These are phyloP conservation scores for Rubus idaeus DNA, from an alignment of 306 rosid species.

Conservation along the genomic window DNA sequence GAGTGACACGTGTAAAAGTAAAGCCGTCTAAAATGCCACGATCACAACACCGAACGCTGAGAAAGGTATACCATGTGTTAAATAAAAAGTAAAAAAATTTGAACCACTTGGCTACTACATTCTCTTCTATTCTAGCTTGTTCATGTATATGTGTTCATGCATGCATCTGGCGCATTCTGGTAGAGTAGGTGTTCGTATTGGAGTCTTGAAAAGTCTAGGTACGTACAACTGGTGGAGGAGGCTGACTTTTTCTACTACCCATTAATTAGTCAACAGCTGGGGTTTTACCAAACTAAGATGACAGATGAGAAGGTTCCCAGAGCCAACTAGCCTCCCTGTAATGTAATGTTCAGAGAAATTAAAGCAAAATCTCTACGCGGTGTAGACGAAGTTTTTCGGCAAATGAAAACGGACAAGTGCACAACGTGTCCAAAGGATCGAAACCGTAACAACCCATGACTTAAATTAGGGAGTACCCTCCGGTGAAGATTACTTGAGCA, in stretches of 20 bases:
- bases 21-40: neutral
- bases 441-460: too few relatives aligned
- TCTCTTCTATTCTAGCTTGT: neutral
- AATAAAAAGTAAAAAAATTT: too few relatives aligned
- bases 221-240: neutral
- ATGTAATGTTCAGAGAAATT: neutral
- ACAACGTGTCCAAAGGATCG: too few relatives aligned
- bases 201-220: neutral
- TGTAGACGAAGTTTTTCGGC: too few relatives aligned
- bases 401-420: too few relatives aligned
- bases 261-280: slow-evolving; percentile 1
- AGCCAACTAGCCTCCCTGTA: neutral
- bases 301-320: neutral
- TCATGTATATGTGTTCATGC: neutral
- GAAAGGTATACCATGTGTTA: neutral
- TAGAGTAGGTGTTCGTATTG: neutral
- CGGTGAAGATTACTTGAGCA: slow-evolving; percentile 1
- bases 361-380: neutral
- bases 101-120: neutral
- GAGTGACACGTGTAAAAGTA: neutral
- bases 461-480: too few relatives aligned
- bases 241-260: neutral
- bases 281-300: neutral
- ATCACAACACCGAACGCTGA: neutral
- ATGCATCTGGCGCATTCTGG: neutral